These are phyloP conservation scores for Leccinum rimulosum DNA, from an alignment of 768 basidiomycete genomes.

Conservation along the genomic window DNA sequence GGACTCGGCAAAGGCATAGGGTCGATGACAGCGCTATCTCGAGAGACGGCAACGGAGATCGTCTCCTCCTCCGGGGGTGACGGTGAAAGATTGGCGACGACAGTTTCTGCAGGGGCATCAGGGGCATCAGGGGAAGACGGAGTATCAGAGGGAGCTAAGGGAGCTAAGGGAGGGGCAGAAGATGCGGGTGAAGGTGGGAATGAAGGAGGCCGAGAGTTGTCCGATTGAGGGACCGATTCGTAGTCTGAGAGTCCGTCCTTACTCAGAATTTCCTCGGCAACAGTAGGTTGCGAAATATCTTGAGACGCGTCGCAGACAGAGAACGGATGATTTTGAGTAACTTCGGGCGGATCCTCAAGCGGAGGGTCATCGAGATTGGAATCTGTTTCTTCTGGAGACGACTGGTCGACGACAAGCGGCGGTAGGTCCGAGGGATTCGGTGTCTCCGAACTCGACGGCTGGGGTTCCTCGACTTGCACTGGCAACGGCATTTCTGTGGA, in stretches of 20 bases:
- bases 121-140: not conserved
- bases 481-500: not conserved
- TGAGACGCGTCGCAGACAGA: conserved; percentile 4
- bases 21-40: not conserved
- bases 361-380: not conserved
- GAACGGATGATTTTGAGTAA: not conserved
- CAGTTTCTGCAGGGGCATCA: not conserved
- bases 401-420: not conserved
- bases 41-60: conserved; percentile 1
- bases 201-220: conserved; percentile 8
- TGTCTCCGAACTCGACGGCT: not conserved
- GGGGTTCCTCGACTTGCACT: conserved; percentile 7
- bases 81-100: not conserved
- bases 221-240: conserved; percentile 16
- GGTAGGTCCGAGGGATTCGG: conserved; percentile 2
- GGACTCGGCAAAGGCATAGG: conserved; percentile 5
- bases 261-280: not conserved
- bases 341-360: conserved; percentile 1
- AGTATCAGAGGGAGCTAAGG: not conserved
- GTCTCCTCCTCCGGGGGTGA: not conserved
- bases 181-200: conserved; percentile 1
- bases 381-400: not conserved
- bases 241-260: conserved; percentile 13
- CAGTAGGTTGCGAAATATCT: conserved; percentile 4
- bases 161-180: not conserved